Base-by-base conservation (phyloP, 805 yeast species). In the Lachancea meyersii region DNA sequence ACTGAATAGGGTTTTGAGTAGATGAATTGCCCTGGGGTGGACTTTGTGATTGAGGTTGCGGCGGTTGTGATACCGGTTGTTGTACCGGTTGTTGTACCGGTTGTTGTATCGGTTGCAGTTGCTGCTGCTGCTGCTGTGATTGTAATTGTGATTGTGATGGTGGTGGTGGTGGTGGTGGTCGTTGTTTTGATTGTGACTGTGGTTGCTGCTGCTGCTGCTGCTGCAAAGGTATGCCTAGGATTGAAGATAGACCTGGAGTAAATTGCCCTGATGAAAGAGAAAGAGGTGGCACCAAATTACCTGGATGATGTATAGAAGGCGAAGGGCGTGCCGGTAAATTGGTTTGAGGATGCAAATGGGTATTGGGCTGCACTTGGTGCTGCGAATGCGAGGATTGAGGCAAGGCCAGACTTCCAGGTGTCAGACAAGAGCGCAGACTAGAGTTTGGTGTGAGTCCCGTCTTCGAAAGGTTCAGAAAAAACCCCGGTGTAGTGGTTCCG, bases 401-500 rank as follows among this genome's bases (percentile, higher is more conserved):
- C 16, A 35, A 14, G n/a, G 41, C 5, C 68, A 72, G 23, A 9
- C 53, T 48, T 1, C 80, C 85, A 0, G 89, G 89, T 0, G 89
- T 80, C 21, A 82, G 58, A 0, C 93, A 91, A 0, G 85, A 70
- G 50, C 95, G 70, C 38, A 86, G 51, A 38, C 79, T 73, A 4
- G 85, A 94, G 59, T 80, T 83, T 2, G 93, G 93, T 0, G 88
- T 81, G 35, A 86, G 66, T 0, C 87, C 91, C 0, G 85, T 62
- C 44, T 67, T 58, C 23, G 67, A 60, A 38, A 63, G 52, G 34
- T 48, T 51, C 17, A 57, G 38, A 17, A 48, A 48, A 20, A 53
- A 51, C 1, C 54, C 49, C 2, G 58, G 52, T 13, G 51, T 42
- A 2, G 40, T 37, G 21, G 33, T 31, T 14, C 45, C 44, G 8